Evolutionary conservation across 768 basidiomycete genomes (phyloP).

Genomic region (Suillus sp.): DNA sequence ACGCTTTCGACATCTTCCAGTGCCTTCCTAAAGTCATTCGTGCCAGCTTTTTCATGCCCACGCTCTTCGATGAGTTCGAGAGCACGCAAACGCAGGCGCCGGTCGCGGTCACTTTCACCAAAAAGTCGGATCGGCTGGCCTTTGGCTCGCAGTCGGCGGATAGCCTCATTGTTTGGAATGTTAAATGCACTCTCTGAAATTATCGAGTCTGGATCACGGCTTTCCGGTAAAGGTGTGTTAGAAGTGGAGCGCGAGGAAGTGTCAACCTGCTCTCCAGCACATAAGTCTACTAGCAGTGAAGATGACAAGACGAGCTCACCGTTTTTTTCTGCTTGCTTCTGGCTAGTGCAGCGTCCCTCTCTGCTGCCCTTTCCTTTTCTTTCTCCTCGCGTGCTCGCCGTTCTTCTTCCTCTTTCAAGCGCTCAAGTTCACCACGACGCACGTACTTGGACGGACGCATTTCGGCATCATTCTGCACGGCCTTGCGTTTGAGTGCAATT

Average conservation of each 20-base stretch:
- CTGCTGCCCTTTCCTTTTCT: slow-evolving; percentile 36
- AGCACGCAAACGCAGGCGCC: slow-evolving; percentile 85
- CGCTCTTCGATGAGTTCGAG: slow-evolving; percentile 95
- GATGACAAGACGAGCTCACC: slow-evolving; percentile 42
- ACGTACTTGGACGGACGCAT: slow-evolving; percentile 82
- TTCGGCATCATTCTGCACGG: slow-evolving; percentile 48
- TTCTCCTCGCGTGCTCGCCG: slow-evolving; percentile 34
- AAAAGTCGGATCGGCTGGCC: slow-evolving; percentile 95
- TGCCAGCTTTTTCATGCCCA: slow-evolving; percentile 76
- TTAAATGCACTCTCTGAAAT: slow-evolving; percentile 61
- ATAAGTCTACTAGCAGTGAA: slow-evolving; percentile 10
- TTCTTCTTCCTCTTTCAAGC: slow-evolving; percentile 52
- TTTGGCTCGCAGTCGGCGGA: slow-evolving; percentile 85
- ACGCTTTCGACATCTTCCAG: slow-evolving; percentile 85
- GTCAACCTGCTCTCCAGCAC: slow-evolving; percentile 51
- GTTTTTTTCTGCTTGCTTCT: slow-evolving; percentile 36
- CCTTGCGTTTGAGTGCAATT: slow-evolving; percentile 85
- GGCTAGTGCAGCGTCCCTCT: slow-evolving; percentile 18
- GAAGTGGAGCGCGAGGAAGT: slow-evolving; percentile 40
- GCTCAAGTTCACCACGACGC: slow-evolving; percentile 88
- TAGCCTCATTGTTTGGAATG: slow-evolving; percentile 90
- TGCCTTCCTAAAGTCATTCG: slow-evolving; percentile 94
- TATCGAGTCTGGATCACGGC: slow-evolving; percentile 43
- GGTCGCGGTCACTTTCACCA: slow-evolving; percentile 93
- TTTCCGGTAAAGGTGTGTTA: slow-evolving; percentile 38